Conservation (phyloP, 352 stramenopile genomes). For the Globisporangium parvum region DNA sequence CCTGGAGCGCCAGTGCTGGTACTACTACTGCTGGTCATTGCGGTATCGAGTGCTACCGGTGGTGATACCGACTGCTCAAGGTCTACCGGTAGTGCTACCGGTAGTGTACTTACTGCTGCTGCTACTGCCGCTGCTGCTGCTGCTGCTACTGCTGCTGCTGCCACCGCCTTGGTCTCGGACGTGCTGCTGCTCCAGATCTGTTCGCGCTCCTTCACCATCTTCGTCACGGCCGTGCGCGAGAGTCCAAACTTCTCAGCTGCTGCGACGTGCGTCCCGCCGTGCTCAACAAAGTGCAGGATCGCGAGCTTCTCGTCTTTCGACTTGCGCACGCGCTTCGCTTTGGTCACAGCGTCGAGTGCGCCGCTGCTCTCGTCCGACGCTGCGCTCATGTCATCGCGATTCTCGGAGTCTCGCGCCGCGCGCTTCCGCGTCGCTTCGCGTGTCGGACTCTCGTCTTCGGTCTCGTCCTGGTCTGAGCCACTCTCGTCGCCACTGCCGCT, state of each 20-base stretch:
- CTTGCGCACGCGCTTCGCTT: slow-evolving; percentile 36
- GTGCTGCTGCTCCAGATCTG: slow-evolving; percentile 18
- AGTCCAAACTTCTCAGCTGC: slow-evolving; percentile 53
- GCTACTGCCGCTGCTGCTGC: background rate
- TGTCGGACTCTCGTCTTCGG: slow-evolving; percentile 4
- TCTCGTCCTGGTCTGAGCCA: slow-evolving; percentile 2
- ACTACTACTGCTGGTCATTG: too few relatives aligned
- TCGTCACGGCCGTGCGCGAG: slow-evolving; percentile 47
- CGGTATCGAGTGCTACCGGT: too few relatives aligned
- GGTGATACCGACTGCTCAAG: too few relatives aligned
- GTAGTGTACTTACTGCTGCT: too few relatives aligned
- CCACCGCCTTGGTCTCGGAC: background rate
- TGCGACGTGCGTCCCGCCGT: slow-evolving; percentile 36
- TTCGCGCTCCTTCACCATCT: slow-evolving; percentile 55
- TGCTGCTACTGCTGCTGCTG: background rate
- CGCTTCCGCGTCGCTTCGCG: slow-evolving; percentile 5
- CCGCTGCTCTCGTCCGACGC: slow-evolving; percentile 10
- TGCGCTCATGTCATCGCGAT: background rate
- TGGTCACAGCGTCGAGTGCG: background rate
- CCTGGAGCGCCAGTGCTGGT: too few relatives aligned
- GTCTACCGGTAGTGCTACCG: too few relatives aligned
- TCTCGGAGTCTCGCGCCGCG: slow-evolving; percentile 1
- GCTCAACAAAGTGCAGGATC: slow-evolving; percentile 49
- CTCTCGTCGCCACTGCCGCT: background rate
- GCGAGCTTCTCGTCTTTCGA: slow-evolving; percentile 40